phyloP scores from a whole-genome alignment of 768 basidiomycete species.

The Panellus pusillus region DNA sequence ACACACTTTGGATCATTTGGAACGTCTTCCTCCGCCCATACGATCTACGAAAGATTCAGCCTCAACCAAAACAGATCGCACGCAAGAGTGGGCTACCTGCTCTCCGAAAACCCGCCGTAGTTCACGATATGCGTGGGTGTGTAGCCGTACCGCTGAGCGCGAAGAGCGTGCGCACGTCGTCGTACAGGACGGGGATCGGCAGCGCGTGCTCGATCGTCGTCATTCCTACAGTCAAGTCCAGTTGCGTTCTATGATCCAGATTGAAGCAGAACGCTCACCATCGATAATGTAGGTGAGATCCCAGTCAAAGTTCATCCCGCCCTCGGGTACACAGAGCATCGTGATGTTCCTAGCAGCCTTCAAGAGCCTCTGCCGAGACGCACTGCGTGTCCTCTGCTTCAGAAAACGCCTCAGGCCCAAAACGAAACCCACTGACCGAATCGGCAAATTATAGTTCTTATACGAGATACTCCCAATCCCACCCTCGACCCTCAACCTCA shows the following conservation, averaged over 20 bases:
- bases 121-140: conserved; percentile 79
- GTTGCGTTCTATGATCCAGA: neutral
- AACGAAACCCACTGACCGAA: conserved; percentile 41
- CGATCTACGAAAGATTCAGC: conserved; percentile 4
- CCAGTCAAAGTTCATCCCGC: conserved; percentile 82
- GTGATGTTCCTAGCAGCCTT: conserved; percentile 58
- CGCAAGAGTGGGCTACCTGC: conserved; percentile 37
- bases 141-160: conserved; percentile 68
- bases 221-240: conserved; percentile 52
- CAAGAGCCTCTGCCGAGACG: conserved; percentile 66
- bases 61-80: too few relatives aligned
- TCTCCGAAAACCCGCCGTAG: conserved; percentile 72
- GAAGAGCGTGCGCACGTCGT: conserved; percentile 64
- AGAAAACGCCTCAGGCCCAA: neutral
- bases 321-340: conserved; percentile 76
- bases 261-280: conserved; percentile 39
- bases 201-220: conserved; percentile 74
- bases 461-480: conserved; percentile 72
- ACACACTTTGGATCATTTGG: conserved; percentile 71
- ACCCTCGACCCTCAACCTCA: conserved; percentile 70
- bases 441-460: conserved; percentile 75
- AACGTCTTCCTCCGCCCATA: conserved; percentile 67
- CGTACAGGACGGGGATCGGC: conserved; percentile 64
- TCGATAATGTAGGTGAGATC: conserved; percentile 81
- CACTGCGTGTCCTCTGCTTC: conserved; percentile 26